Evolutionary conservation across 306 rosid genomes (phyloP).

Genomic region (Ormosia semicastrata): DNA sequence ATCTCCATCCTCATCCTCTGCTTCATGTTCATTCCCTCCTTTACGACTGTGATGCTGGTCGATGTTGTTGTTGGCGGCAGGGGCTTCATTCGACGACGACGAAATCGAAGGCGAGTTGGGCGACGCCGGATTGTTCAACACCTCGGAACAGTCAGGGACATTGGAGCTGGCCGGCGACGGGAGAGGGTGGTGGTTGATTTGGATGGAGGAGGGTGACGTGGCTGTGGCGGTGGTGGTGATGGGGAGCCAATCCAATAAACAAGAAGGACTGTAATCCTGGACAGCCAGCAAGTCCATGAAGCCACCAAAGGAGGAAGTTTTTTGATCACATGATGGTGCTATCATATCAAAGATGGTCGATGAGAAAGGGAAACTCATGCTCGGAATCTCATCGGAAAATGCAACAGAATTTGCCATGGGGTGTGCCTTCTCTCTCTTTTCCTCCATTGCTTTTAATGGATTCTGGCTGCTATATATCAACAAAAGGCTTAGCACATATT

Average conservation of each 20-base stretch:
- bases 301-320: slow-evolving; percentile 30
- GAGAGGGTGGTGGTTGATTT: neutral
- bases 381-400: slow-evolving; percentile 58
- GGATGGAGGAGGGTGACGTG: neutral
- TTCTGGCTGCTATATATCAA: neutral
- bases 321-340: slow-evolving; percentile 35
- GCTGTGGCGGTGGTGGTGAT: neutral
- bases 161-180: slow-evolving; percentile 44
- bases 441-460: slow-evolving; percentile 48
- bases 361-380: neutral
- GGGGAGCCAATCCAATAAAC: slow-evolving; percentile 50
- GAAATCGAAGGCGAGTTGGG: slow-evolving; percentile 72
- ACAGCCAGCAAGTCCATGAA: slow-evolving; percentile 49
- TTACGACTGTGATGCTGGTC: slow-evolving; percentile 19
- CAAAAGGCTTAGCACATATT: slow-evolving; percentile 41
- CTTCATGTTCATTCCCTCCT: slow-evolving; percentile 8
- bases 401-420: slow-evolving; percentile 43
- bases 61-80: neutral
- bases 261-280: slow-evolving; percentile 33
- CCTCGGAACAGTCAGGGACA: slow-evolving; percentile 63
- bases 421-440: slow-evolving; percentile 44
- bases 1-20: slow-evolving; percentile 27
- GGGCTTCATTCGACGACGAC: slow-evolving; percentile 61
- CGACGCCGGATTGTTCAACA: slow-evolving; percentile 59
- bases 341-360: slow-evolving; percentile 47